Conservation (phyloP, 2,329 filamentous ascomycete species). For the Aspergillus sp. region DNA sequence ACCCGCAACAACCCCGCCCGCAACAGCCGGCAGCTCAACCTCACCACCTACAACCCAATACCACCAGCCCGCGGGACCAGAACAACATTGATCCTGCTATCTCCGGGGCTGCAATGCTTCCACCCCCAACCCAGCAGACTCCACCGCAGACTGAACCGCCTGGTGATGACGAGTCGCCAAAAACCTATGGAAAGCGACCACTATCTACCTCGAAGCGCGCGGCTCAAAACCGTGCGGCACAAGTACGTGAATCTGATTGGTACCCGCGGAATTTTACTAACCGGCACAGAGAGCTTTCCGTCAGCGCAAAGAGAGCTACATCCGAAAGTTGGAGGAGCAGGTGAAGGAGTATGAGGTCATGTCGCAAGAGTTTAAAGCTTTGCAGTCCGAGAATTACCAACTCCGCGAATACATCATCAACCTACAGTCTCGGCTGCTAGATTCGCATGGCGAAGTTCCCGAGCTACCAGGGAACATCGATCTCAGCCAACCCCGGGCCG, state of each 20-base stretch:
- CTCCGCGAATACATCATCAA: conserved; percentile 90
- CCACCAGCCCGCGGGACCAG: conserved; percentile 48
- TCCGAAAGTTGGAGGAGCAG: conserved; percentile 94
- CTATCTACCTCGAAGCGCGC: conserved; percentile 94
- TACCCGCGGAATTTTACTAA: conserved; percentile 14
- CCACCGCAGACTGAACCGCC: conserved; percentile 29
- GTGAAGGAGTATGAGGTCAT: conserved; percentile 77
- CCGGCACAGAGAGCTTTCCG: conserved; percentile 80
- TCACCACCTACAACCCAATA: conserved; percentile 39
- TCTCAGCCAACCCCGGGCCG: conserved; percentile 56
- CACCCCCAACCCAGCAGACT: conserved; percentile 32
- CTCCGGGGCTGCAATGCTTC: conserved; percentile 52
- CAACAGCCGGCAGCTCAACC: conserved; percentile 45
- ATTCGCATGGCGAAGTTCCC: conserved; percentile 79
- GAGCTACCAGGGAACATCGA: conserved; percentile 79
- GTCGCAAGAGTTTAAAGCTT: conserved; percentile 73
- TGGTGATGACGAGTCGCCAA: conserved; percentile 58
- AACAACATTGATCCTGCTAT: conserved; percentile 62
- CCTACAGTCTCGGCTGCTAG: conserved; percentile 81
- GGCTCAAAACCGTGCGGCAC: conserved; percentile 92
- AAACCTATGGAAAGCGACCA: conserved; percentile 76
- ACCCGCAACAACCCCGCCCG: conserved; percentile 41
- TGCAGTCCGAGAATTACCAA: conserved; percentile 86
- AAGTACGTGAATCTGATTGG: conserved; percentile 61
- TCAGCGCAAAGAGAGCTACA: conserved; percentile 96